Conservation (phyloP, 805 yeast species). For the Candida hispaniensis region DNA sequence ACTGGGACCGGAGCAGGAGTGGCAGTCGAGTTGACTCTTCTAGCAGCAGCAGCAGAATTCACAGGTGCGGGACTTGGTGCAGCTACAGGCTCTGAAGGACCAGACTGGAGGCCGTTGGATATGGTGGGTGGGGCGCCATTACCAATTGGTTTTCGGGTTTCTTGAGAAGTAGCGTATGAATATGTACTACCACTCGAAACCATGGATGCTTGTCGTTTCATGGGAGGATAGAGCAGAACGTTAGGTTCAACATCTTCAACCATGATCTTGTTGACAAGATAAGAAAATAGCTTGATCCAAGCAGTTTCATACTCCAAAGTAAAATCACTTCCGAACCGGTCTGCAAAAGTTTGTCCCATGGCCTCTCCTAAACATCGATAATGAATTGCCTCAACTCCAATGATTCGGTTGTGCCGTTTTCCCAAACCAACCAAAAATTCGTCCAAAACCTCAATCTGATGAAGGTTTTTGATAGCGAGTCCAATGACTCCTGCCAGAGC, state of each 20-base stretch:
- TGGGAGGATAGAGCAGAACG: conserved; percentile 16
- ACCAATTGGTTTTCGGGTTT: conserved; percentile 7
- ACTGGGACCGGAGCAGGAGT: conserved; percentile 2
- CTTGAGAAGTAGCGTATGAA: conserved; percentile 11
- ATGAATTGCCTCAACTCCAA: conserved; percentile 46
- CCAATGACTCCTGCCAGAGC: conserved; percentile 72
- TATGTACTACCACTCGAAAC: not conserved
- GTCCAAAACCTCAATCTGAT: conserved; percentile 45
- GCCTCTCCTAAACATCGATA: conserved; percentile 26
- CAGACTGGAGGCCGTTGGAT: not conserved
- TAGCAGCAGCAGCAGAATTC: not conserved
- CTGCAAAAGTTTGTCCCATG: conserved; percentile 23
- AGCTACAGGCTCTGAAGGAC: not conserved
- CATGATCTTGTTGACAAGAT: conserved; percentile 25
- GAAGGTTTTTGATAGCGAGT: conserved; percentile 54
- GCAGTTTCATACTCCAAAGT: conserved; percentile 26
- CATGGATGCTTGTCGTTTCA: conserved; percentile 2
- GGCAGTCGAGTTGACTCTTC: conserved; percentile 7
- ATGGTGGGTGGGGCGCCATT: conserved; percentile 4
- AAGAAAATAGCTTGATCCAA: conserved; percentile 27
- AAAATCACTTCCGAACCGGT: conserved; percentile 22
- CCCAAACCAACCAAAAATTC: conserved; percentile 54
- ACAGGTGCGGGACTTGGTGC: not conserved
- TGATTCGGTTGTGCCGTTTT: conserved; percentile 61
- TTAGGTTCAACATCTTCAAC: conserved; percentile 30